Conservation (phyloP, 2,329 filamentous ascomycete species). For the Penicillium sp. region DNA sequence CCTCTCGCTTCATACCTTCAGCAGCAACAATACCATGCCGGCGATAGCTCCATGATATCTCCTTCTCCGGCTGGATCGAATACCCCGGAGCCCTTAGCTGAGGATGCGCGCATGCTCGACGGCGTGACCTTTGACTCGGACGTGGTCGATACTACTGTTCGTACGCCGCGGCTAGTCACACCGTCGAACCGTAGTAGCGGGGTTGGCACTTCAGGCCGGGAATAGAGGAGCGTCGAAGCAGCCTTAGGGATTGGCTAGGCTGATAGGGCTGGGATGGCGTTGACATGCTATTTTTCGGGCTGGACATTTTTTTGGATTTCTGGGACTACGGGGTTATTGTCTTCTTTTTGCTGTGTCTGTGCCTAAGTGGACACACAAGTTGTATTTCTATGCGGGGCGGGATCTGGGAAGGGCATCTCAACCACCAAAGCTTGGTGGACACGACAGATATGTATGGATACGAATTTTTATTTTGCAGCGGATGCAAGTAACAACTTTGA, state of each 20-base stretch:
- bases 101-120: conserved; percentile 64
- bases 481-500: conserved; percentile 3
- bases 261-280: conserved; percentile 14
- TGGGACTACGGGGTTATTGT: conserved; percentile 1
- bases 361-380: not conserved
- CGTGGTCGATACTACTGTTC: conserved; percentile 63
- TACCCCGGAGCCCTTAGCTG: conserved; percentile 40
- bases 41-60: conserved; percentile 44
- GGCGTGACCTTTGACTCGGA: conserved; percentile 62
- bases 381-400: conserved; percentile 15
- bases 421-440: conserved; percentile 3
- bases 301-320: not conserved
- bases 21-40: conserved; percentile 25
- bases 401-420: conserved; percentile 2
- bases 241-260: conserved; percentile 2
- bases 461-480: conserved; percentile 4
- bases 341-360: conserved; percentile 2
- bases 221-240: conserved; percentile 18
- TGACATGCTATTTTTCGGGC: conserved; percentile 8
- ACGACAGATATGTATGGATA: conserved; percentile 8
- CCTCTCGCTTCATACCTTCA: conserved; percentile 27
- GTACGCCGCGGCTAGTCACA: conserved; percentile 54
- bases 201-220: conserved; percentile 14
- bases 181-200: conserved; percentile 21
- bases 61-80: conserved; percentile 35